These are phyloP conservation scores for Thinopyrum elongatum DNA, from an alignment of 176 grass and related monocot genomes.

Conservation along the genomic window DNA sequence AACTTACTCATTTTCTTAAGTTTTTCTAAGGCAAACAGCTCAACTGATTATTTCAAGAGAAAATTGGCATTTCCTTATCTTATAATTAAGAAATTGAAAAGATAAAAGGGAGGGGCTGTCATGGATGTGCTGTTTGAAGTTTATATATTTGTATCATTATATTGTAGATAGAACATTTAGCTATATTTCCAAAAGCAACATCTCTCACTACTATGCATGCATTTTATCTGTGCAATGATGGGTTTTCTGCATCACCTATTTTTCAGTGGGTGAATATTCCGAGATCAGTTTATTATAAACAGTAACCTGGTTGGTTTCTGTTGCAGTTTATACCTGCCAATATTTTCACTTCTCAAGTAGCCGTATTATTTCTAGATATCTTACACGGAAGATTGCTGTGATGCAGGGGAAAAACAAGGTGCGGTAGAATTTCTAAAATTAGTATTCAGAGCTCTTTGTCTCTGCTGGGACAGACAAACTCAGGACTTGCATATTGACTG, in stretches of 20 bases:
- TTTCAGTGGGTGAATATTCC: background rate
- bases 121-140: background rate
- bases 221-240: background rate
- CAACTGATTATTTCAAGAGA: background rate
- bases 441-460: conserved; percentile 94
- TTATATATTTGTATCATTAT: background rate
- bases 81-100: background rate
- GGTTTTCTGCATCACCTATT: conserved; percentile 9
- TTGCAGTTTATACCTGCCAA: background rate
- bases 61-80: background rate
- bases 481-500: conserved; percentile 97
- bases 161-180: background rate
- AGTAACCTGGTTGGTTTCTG: background rate
- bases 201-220: background rate
- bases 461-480: conserved; percentile 98
- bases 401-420: conserved; percentile 96
- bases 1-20: background rate
- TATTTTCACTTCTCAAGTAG: background rate
- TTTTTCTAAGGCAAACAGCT: background rate
- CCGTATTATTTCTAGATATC: background rate
- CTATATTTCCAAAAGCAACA: background rate
- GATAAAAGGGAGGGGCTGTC: background rate
- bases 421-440: conserved; percentile 93
- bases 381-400: conserved; percentile 17
- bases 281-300: background rate